Base-by-base conservation (phyloP, 2,329 filamentous ascomycete species). In the Fusarium succisae region DNA sequence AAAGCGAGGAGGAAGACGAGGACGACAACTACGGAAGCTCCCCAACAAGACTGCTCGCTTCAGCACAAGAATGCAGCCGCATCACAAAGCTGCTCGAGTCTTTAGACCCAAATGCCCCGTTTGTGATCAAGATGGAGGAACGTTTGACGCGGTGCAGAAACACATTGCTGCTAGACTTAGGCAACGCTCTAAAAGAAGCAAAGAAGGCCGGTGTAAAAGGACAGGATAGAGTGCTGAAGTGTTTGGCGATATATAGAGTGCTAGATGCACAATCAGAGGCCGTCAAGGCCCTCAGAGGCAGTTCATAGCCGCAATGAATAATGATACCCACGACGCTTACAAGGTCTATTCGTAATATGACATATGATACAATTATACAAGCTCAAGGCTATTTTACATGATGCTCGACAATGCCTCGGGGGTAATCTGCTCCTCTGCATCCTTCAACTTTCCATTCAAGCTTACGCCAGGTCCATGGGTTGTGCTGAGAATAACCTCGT, bases 391-490 rank as follows among this genome's bases (percentile, higher is more conserved):
- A 58, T 63, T 75, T 84, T 87, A 89, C 86, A 90, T 90, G 69
- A 86, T 84, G 28, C 85, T 85, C 59, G 86, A 84, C 76, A 92
- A 79, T 70, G 89, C 83, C 51, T 84, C 86, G 32, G 87, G 84
- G 50, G 86, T 85, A 54, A 92, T 81, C 56, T 83, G 85, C 69
- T 90, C 90, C 68, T 90, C 87, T 9, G 88, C 86, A 60, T 91
- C 87, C 78, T 85, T 90, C 82, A 96, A 93, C 62, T 92, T 90
- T 65, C 95, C 96, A 80, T 90, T 97, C 81, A 99, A 84, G 81
- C 92, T 94, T 85, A 99, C 91, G 1, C 94, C 96, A 3, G 96
- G 95, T 4, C 93, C 91, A 80, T 96, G 88, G 12, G 96, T 97
- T 18, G 95, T 94, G 85, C 94, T 96, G 78, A 99, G 85, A 39